phyloP scores from a whole-genome alignment of 2,329 filamentous ascomycete species.

The Nothomitra cinnamomea region DNA sequence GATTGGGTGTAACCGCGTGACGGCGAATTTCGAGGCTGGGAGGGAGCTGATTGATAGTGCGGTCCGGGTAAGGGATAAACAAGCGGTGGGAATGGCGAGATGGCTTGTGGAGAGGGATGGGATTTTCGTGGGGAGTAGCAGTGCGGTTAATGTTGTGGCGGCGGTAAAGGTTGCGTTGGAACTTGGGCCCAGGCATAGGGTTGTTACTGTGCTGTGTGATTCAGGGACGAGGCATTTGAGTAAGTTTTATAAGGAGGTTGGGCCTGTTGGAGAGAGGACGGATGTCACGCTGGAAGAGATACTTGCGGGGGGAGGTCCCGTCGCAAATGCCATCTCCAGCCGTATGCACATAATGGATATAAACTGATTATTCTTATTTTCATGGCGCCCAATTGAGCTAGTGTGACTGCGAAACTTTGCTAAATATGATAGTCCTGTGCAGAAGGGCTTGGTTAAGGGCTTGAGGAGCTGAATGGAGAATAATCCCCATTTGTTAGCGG shows the following conservation, averaged over 20 bases:
- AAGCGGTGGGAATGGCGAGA: constrained; percentile 84
- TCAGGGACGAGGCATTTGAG: constrained; percentile 66
- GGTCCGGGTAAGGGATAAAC: constrained; percentile 69
- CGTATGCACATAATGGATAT: too few species aligned
- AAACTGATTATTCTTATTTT: too few species aligned
- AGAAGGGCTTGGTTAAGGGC: too few species aligned
- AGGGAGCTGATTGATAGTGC: constrained; percentile 80
- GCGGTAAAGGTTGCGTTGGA: constrained; percentile 51
- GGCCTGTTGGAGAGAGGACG: constrained; percentile 38
- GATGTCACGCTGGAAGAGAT: constrained; percentile 40
- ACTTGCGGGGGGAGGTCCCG: constrained; percentile 17
- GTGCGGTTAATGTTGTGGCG: constrained; percentile 85
- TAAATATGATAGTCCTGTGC: too few species aligned
- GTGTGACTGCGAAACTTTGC: too few species aligned
- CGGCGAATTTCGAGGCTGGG: constrained; percentile 78
- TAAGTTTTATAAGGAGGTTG: constrained; percentile 68
- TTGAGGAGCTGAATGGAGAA: too few species aligned
- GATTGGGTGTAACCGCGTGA: constrained; percentile 89
- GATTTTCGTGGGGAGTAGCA: constrained; percentile 86
- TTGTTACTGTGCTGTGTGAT: constrained; percentile 78
- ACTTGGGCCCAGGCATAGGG: constrained; percentile 40
- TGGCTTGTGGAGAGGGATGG: constrained; percentile 95
- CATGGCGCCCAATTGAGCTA: too few species aligned
- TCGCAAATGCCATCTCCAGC: too few species aligned
- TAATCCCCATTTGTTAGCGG: too few species aligned